phyloP scores from a whole-genome alignment of 2,329 filamentous ascomycete species.

The Tolypocladium capitatum region DNA sequence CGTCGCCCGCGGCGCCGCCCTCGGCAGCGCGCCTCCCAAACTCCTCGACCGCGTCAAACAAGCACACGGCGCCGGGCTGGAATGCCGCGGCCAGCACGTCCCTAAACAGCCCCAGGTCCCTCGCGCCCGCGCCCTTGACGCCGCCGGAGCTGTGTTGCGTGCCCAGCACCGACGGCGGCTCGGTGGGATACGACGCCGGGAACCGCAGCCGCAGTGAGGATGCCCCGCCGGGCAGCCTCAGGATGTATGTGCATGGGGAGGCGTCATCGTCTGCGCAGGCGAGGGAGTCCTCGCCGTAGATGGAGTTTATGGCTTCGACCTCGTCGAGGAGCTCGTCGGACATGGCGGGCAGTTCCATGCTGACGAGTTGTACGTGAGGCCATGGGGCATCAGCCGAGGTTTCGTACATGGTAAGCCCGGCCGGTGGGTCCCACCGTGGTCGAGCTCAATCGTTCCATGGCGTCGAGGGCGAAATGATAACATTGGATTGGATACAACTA shows the following conservation, averaged over 20 bases:
- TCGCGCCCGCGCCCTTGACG: constrained; percentile 57
- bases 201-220: constrained; percentile 55
- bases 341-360: constrained; percentile 19
- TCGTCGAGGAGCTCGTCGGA: constrained; percentile 56
- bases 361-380: not conserved
- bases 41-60: constrained; percentile 85
- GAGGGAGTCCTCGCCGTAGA: constrained; percentile 61
- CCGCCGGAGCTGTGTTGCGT: constrained; percentile 71
- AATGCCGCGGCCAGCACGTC: constrained; percentile 56
- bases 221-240: constrained; percentile 53
- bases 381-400: not conserved
- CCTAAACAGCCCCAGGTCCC: constrained; percentile 55
- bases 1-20: not conserved
- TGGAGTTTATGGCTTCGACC: constrained; percentile 70
- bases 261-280: constrained; percentile 22
- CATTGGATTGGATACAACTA: constrained; percentile 16
- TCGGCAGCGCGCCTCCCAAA: constrained; percentile 33
- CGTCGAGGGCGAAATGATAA: not conserved
- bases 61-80: constrained; percentile 61
- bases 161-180: constrained; percentile 59
- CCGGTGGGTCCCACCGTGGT: not conserved
- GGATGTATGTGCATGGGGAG: constrained; percentile 32
- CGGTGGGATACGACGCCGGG: constrained; percentile 58
- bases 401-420: not conserved
- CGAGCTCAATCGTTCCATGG: no score